These are phyloP conservation scores for Magnolia sinica DNA, from an alignment of 164 flowering plant species.

Conservation along the genomic window DNA sequence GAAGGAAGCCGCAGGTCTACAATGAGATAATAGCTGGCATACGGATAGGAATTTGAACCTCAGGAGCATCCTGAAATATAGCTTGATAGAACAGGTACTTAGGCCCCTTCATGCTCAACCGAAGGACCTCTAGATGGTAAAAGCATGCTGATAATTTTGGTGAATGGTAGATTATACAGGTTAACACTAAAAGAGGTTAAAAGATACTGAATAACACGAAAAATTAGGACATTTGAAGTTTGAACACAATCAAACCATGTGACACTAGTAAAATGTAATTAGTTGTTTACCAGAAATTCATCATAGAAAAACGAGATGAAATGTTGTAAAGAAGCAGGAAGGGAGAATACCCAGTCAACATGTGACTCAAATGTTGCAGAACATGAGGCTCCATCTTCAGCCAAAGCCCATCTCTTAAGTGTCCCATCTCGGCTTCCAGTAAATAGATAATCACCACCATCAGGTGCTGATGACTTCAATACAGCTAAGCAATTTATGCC, in stretches of 20 bases:
- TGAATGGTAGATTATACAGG: no score
- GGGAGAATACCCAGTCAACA: conserved; percentile 80
- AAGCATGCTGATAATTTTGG: no score
- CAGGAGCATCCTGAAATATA: no score
- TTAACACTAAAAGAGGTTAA: background rate
- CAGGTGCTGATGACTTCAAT: conserved; percentile 44
- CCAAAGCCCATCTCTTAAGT: conserved; percentile 77
- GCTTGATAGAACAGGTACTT: no score
- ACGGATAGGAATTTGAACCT: no score
- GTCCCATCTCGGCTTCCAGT: conserved; percentile 99
- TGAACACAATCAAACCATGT: background rate
- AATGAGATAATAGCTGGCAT: no score
- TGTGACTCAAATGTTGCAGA: conserved; percentile 97
- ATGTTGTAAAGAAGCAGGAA: background rate
- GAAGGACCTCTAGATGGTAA: no score
- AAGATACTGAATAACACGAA: background rate
- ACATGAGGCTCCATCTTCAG: conserved; percentile 72
- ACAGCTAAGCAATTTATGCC: conserved; percentile 86
- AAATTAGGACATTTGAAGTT: background rate
- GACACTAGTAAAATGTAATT: background rate
- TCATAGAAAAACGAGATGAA: background rate
- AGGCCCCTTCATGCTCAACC: no score
- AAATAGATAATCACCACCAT: conserved; percentile 57
- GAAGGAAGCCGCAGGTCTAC: no score
- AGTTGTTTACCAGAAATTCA: background rate